Evolutionary conservation across 2,329 filamentous ascomycete genomes (phyloP), one percentile per base, ranked within the genome.

Genomic region (Claviceps citrina): DNA sequence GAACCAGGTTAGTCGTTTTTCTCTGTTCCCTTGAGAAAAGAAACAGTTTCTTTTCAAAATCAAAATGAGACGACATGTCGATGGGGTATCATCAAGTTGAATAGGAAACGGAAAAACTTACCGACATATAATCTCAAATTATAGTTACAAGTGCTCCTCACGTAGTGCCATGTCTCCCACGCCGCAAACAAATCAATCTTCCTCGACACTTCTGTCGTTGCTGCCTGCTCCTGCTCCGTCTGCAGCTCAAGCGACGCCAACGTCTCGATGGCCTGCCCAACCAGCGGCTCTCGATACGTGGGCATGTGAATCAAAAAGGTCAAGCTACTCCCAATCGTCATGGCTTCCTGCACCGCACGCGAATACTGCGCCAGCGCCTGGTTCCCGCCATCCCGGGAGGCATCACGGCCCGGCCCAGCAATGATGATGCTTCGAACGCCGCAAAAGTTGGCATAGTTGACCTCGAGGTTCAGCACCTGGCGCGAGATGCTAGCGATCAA

Each of bases 371-470:
- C 53, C 68, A 72, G 55, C n/a, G 70, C 68, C 54, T 66, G 62
- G 48, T 66, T 62, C 36, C 62, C 65, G 12, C 63, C 59, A 44
- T 66, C 56, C 41, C 67, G 68, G 42, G 70, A 68, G 42, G 74
- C 68, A 47, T 80, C 73, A 12, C 75, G 63, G 47, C 73, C 72
- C 3, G 91, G 91, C 0, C 86, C 86, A 2, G 81, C 78, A 24
- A 98, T 68, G 38, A 96, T 66, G 43, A 96, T 70, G 59, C 82
- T 93, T 41, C 78, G 77, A 36, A 91, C 73, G 27, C 93, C 93
- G 54, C 86, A 95, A 62, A 96, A 98, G 46, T 85, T 87, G 47
- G 93, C 91, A 62, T 95, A 98, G 36, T 85, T 83, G 36, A 96
- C 73, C 57, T 98, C 91, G 30, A 94, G 70, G 55, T 86, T 86